Evolutionary conservation across 1,139 yeast genomes (phyloP).

Genomic region (Saccharomyces hybrid): DNA sequence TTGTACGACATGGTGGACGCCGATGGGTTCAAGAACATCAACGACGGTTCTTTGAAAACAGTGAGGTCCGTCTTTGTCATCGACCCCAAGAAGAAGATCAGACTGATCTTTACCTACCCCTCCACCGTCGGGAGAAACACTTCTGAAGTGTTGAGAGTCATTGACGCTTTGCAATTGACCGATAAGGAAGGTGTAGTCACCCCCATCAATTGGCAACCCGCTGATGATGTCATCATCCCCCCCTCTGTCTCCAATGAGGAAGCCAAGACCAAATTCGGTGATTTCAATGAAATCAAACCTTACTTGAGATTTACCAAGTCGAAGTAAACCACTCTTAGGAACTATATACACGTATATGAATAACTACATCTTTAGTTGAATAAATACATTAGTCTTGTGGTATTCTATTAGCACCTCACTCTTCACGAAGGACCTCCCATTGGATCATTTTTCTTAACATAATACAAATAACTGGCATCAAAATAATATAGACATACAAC

Average conservation of each 20-base stretch:
- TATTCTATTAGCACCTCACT: background rate
- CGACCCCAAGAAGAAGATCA: slow-evolving; percentile 79
- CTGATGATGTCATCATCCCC: slow-evolving; percentile 85
- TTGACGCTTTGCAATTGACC: slow-evolving; percentile 76
- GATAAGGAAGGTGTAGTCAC: slow-evolving; percentile 78
- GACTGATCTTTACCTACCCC: slow-evolving; percentile 78
- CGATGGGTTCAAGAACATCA: slow-evolving; percentile 73
- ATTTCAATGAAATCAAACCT: slow-evolving; percentile 72
- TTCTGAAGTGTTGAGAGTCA: slow-evolving; percentile 75
- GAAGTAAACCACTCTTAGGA: background rate
- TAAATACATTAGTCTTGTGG: too few species aligned
- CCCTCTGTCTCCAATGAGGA: slow-evolving; percentile 74
- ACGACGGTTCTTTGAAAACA: slow-evolving; percentile 63
- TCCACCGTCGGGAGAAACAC: slow-evolving; percentile 91
- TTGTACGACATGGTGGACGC: slow-evolving; percentile 88
- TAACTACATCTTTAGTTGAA: background rate
- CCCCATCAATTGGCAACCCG: slow-evolving; percentile 57
- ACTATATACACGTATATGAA: background rate
- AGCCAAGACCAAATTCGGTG: slow-evolving; percentile 75
- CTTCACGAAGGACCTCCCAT: background rate
- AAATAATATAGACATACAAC: background rate
- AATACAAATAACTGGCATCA: background rate
- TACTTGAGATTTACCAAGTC: slow-evolving; percentile 61
- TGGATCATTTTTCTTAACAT: background rate
- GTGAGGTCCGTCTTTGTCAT: slow-evolving; percentile 84